Evolutionary conservation across 2,329 filamentous ascomycete genomes (phyloP), one percentile per base, ranked within the genome.

Genomic region (Alternaria infectoria): DNA sequence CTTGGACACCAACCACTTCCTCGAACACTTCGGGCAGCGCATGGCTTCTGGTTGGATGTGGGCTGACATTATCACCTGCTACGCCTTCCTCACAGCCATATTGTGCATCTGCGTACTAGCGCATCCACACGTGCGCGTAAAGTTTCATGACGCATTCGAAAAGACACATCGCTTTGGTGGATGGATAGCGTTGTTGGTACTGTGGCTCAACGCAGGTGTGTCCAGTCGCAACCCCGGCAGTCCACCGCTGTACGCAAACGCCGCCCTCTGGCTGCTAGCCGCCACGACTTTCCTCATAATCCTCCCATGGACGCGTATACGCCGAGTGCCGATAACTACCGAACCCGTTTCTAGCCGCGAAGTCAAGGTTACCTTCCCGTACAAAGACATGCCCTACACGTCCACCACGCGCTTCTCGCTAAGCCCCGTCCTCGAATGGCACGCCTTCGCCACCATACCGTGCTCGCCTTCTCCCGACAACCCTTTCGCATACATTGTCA

Each of bases 221-320:
- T 30, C 57, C 0, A 67, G 62, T 23, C 51, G 61, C 17, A 17
- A 54, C 46, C 44, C 57, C 15, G 43, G 19, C 2, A 54, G 51
- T 6, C 25, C 32, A 4, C 49, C 62, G 4, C 57, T 71, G 11
- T 56, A 61, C 49, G 32, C 30, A 2, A 67, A 68, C 21, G 59
- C 73, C 0, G 62, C 69, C 0, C 63, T 95, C 77, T 96, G 91
- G 90, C 86, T 92, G 71, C 83, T 95, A 17, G 70, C 87, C 25
- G 75, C 87, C 32, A 88, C 89, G 44, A 92, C 91, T 1, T 74
- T 85, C 51, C 86, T 90, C 69, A 86, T 95, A 69, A 82, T 90
- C 55, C 88, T 90, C 47, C 91, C 93, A 0, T 96, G 92, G 92
- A 75, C 90, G 2, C 86, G 88, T 65, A 87, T 96, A 21, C 87